Evolutionary conservation across 2,329 filamentous ascomycete species (phyloP), one percentile per base, ranked within the genome.

Genomic region (Phoma sp.): DNA sequence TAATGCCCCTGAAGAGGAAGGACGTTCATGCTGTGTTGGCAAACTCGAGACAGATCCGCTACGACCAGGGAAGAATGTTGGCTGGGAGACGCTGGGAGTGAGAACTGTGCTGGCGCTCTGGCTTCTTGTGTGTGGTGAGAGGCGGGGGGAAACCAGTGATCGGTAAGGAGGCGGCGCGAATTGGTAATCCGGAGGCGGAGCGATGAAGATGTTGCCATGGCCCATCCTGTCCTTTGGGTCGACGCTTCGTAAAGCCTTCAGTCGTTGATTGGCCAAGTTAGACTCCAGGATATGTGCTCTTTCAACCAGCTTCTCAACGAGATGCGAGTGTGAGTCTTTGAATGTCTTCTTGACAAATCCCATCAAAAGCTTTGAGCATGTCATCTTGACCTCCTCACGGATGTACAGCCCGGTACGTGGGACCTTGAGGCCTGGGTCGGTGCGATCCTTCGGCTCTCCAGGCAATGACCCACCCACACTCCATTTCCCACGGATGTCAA

Each of bases 301-400:
- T 50, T 74, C 73, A 2, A 76, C 68, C 8, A 75, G 56, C 25
- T 74, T 70, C 35, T 88, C 85, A 2, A 93, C 89, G 4, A 96
- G 80, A 2, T 83, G 79, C 8, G 80, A 82, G 66, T 96, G 91
- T 0, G 89, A 85, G 67, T 89, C 90, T 66, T 89, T 89, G 40
- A 96, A 81, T 11, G 90, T 95, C 76, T 86, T 89, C 79, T 90
- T 93, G 54, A 96, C 89, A 67, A 96, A 96, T 7, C 78, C 77
- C 0, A 86, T 82, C 78, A 95, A 83, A 58, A 95, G 78, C 53
- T 91, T 78, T 66, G 92, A 93, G 77, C 91, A 96, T 52, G 83
- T 83, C 80, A 96, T 86, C 59, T 91, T 88, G 43, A 95, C 87
- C 61, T 96, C 91, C 78, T 96, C 91, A n/a, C 89, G 82, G 37